These are phyloP conservation scores for Collybia sp. DNA, from an alignment of 768 basidiomycete genomes.

Conservation along the genomic window DNA sequence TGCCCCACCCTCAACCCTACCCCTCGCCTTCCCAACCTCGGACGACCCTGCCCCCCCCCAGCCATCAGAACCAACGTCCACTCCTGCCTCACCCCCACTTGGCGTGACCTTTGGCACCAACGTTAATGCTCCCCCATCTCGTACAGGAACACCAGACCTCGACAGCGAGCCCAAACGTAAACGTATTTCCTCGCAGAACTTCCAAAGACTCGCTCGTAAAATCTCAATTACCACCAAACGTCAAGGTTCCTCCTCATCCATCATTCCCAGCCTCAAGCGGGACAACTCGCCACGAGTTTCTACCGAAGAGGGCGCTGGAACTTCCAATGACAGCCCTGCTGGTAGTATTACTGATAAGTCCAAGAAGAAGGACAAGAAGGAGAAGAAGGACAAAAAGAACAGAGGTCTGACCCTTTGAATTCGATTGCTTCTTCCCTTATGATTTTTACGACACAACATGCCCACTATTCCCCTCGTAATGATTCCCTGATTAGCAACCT, in stretches of 20 bases:
- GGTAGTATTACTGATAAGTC: conserved; percentile 46
- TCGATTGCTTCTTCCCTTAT: conserved; percentile 10
- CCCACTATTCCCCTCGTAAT: conserved; percentile 15
- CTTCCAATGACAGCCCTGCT: conserved; percentile 50
- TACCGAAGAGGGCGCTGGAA: conserved; percentile 38
- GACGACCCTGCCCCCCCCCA: conserved; percentile 16
- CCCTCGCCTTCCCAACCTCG: conserved; percentile 30
- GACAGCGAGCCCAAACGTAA: conserved; percentile 76
- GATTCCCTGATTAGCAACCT: conserved; percentile 3
- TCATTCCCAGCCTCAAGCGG: conserved; percentile 52
- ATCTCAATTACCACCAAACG: conserved; percentile 65
- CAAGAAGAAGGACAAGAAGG: conserved; percentile 54
- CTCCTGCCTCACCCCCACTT: conserved; percentile 29
- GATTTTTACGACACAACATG: conserved; percentile 22
- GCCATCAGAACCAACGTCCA: conserved; percentile 10
- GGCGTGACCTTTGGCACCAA: conserved; percentile 67
- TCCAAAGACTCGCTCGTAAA: conserved; percentile 73
- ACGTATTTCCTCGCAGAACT: conserved; percentile 81
- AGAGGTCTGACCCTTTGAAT: conserved; percentile 29
- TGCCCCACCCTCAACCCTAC: conserved; percentile 11
- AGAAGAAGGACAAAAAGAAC: conserved; percentile 63
- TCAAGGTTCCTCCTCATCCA: conserved; percentile 46
- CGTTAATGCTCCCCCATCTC: conserved; percentile 56
- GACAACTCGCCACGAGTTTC: conserved; percentile 40
- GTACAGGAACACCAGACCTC: conserved; percentile 67